Conservation (phyloP, 148 eudicot genomes). For the Spergularia marina region DNA sequence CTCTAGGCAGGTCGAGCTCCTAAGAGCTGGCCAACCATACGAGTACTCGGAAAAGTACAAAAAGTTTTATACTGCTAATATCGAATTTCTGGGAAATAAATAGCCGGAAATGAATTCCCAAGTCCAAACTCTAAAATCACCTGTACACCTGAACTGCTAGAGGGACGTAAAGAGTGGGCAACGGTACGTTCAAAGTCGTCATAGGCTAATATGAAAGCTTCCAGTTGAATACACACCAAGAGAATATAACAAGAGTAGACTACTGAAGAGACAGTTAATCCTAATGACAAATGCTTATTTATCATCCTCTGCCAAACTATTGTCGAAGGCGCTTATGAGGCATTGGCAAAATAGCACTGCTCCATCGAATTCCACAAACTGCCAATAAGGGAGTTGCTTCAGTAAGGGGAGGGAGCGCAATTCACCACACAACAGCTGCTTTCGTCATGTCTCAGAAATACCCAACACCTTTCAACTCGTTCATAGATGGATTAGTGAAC, state of each 20-base stretch:
- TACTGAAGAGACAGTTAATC: neutral
- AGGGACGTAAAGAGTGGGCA: neutral
- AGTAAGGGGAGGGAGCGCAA: neutral
- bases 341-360: neutral
- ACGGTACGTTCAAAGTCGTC: no score
- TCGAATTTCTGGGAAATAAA: no score
- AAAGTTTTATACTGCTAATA: no score
- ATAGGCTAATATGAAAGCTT: neutral
- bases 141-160: no score
- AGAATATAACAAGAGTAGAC: neutral
- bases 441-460: conserved; percentile 38
- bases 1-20: no score
- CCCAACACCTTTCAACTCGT: conserved; percentile 52
- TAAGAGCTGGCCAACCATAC: no score
- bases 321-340: neutral
- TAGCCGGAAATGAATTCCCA: no score
- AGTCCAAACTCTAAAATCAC: no score
- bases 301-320: conserved; percentile 7
- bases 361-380: neutral
- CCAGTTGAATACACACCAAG: neutral
- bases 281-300: neutral
- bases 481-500: conserved; percentile 28
- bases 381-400: neutral
- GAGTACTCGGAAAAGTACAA: no score
- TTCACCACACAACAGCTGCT: neutral